Conservation (phyloP, 2,329 filamentous ascomycete species). For the Dactylellina leptospora region DNA sequence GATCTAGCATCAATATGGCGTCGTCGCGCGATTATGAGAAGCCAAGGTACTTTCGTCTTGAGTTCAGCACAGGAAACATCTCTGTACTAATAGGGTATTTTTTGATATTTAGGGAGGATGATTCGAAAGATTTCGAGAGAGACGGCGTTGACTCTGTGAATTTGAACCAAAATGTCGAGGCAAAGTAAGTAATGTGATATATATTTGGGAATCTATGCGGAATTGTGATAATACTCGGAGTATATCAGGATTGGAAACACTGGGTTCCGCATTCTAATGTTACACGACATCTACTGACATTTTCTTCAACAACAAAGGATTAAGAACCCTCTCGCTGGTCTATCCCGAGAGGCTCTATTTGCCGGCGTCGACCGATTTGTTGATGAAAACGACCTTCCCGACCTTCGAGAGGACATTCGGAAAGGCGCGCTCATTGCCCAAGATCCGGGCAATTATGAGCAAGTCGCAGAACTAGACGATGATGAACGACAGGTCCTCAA, state of each 20-base stretch:
- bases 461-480: slow-evolving; percentile 69
- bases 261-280: no score
- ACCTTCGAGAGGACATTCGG: slow-evolving; percentile 69
- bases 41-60: slow-evolving; percentile 34
- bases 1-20: slow-evolving; percentile 6
- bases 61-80: neutral
- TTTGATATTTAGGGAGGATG: slow-evolving; percentile 28
- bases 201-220: neutral
- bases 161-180: slow-evolving; percentile 47
- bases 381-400: slow-evolving; percentile 67
- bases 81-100: slow-evolving; percentile 6
- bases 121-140: slow-evolving; percentile 43
- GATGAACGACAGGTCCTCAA: slow-evolving; percentile 69
- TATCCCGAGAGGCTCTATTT: slow-evolving; percentile 65
- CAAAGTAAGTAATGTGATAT: slow-evolving; percentile 29
- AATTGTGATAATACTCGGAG: no score
- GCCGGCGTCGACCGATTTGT: slow-evolving; percentile 71
- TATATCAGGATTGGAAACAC: no score
- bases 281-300: neutral
- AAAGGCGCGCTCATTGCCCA: slow-evolving; percentile 79
- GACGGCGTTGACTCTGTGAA: slow-evolving; percentile 27
- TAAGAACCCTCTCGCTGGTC: slow-evolving; percentile 68
- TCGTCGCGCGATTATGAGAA: slow-evolving; percentile 45
- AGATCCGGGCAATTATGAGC: slow-evolving; percentile 71
- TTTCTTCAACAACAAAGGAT: slow-evolving; percentile 61